These are phyloP conservation scores for Beauveria varroae DNA, from an alignment of 2,329 filamentous ascomycete species.

Conservation along the genomic window DNA sequence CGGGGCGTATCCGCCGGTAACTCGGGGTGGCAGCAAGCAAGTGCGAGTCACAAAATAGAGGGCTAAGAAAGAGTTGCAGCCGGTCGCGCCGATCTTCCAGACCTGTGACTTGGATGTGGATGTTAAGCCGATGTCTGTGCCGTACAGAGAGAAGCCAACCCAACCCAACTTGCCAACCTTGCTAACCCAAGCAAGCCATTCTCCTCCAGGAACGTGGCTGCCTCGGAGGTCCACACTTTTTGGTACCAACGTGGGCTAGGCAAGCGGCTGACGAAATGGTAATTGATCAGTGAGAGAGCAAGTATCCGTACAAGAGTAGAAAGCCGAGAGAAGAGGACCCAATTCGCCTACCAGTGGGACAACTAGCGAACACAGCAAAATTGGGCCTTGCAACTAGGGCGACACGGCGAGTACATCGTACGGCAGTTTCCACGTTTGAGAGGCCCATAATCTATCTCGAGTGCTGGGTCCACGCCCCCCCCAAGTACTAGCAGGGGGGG, in stretches of 20 bases:
- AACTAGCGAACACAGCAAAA: neutral
- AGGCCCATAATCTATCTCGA: neutral
- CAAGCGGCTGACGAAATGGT: neutral
- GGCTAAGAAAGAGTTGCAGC: neutral
- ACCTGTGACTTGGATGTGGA: constrained; percentile 7
- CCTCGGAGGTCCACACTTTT: neutral
- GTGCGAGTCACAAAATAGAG: neutral
- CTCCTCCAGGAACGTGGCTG: constrained; percentile 1
- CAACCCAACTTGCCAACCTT: neutral
- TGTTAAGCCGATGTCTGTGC: constrained; percentile 6
- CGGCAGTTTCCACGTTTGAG: constrained; percentile 8
- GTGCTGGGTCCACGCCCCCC: constrained; percentile 8
- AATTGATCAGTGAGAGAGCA: neutral
- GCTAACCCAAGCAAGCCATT: neutral
- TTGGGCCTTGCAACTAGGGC: neutral
- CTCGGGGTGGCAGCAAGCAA: neutral
- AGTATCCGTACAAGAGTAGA: neutral
- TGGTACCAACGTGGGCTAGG: neutral
- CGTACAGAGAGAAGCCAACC: neutral
- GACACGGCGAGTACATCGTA: neutral
- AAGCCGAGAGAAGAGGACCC: neutral
- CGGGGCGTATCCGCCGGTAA: neutral
- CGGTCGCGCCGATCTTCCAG: neutral
- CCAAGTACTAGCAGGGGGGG: neutral
- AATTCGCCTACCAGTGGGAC: neutral